Percentiles rank a stretch among this genome's conserved stretches.
Evolutionary conservation across 2,329 filamentous ascomycete species (phyloP).

Genomic region (Fusarium avenaceum): DNA sequence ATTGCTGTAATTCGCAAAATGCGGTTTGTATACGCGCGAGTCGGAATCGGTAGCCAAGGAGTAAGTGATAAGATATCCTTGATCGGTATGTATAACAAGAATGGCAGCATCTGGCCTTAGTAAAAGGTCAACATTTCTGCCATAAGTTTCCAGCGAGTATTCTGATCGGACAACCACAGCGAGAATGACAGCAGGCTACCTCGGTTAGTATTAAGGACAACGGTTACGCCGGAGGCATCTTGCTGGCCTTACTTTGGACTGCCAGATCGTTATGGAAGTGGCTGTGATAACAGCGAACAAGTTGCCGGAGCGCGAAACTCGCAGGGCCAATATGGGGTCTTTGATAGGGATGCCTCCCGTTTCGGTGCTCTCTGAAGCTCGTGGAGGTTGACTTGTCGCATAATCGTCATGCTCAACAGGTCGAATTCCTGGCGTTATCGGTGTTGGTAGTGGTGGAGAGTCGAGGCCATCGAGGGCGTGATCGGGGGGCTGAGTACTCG

Average conservation of each 20-base stretch:
- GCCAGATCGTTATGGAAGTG: slow-evolving; percentile 93
- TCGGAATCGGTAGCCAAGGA: slow-evolving; percentile 87
- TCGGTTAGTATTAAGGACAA: slow-evolving; percentile 28
- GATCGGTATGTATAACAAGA: slow-evolving; percentile 87
- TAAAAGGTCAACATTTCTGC: slow-evolving; percentile 84
- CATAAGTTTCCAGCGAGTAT: slow-evolving; percentile 84
- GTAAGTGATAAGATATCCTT: slow-evolving; percentile 94
- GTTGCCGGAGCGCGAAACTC: slow-evolving; percentile 83
- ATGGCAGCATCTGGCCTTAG: slow-evolving; percentile 93
- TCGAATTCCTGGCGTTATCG: slow-evolving; percentile 69
- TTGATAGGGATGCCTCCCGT: slow-evolving; percentile 59
- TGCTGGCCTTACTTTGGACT: slow-evolving; percentile 80
- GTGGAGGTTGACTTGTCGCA: slow-evolving; percentile 41
- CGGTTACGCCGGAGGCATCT: background rate
- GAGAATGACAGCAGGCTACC: slow-evolving; percentile 86
- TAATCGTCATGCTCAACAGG: slow-evolving; percentile 69
- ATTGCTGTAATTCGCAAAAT: slow-evolving; percentile 78
- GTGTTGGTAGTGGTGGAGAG: slow-evolving; percentile 59
- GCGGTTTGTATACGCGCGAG: slow-evolving; percentile 85
- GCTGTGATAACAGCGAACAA: slow-evolving; percentile 88
- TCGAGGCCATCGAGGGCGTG: slow-evolving; percentile 54
- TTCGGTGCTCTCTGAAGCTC: slow-evolving; percentile 48
- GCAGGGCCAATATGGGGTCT: slow-evolving; percentile 80
- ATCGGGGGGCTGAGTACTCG: slow-evolving; percentile 44
- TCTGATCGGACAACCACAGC: slow-evolving; percentile 86